Percentiles rank a stretch among this genome's conserved stretches.
phyloP scores from a whole-genome alignment of 768 basidiomycete genomes.

The Termitomyces titanicus region DNA sequence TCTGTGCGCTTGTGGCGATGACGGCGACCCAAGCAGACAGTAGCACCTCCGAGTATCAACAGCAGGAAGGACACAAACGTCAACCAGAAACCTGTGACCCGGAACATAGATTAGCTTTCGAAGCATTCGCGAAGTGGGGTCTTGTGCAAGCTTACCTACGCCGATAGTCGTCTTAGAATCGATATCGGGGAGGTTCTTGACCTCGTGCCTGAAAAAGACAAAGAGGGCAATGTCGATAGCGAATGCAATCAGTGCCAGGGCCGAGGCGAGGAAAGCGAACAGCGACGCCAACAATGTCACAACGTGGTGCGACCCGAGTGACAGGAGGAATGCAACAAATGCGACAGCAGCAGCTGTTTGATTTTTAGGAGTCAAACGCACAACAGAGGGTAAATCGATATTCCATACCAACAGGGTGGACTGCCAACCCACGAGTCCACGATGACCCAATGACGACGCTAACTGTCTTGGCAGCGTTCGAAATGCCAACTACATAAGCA shows the following conservation, averaged over 20 bases:
- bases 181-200: conserved; percentile 45
- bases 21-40: conserved; percentile 67
- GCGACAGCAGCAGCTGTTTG: conserved; percentile 47
- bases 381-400: neutral
- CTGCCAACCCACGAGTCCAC: conserved; percentile 72
- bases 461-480: conserved; percentile 31
- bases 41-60: conserved; percentile 60
- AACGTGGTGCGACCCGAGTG: conserved; percentile 54
- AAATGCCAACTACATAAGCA: conserved; percentile 50
- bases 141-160: conserved; percentile 46
- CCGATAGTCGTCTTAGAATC: conserved; percentile 49
- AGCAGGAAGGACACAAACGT: conserved; percentile 66
- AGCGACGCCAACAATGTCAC: conserved; percentile 62
- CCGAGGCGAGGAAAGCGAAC: conserved; percentile 67
- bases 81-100: conserved; percentile 63
- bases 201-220: conserved; percentile 54
- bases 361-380: neutral
- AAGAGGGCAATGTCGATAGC: conserved; percentile 75
- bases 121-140: neutral
- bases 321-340: conserved; percentile 60
- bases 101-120: conserved; percentile 4
- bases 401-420: conserved; percentile 70
- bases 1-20: conserved; percentile 53
- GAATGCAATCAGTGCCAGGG: conserved; percentile 69
- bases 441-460: conserved; percentile 44